Evolutionary conservation across 768 basidiomycete genomes (phyloP).

Genomic region (Phanerodontia chrysosporium): DNA sequence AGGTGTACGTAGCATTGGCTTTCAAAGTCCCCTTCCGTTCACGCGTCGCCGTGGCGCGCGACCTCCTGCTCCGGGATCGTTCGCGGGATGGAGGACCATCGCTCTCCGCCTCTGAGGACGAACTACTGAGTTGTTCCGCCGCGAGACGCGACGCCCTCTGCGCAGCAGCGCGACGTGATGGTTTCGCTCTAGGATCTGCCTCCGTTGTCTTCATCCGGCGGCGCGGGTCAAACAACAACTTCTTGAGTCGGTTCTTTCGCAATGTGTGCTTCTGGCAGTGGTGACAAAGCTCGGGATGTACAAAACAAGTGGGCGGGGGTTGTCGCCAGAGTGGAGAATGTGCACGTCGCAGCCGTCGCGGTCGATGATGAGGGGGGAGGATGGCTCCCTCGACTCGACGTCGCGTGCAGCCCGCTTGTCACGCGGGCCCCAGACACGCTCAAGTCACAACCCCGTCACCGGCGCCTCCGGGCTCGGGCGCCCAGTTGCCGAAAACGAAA

Average conservation of each 20-base stretch:
- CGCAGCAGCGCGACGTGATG: slow-evolving; percentile 20
- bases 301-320: background rate
- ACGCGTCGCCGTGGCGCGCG: slow-evolving; percentile 15
- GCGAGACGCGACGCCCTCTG: slow-evolving; percentile 17
- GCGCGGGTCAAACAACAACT: background rate
- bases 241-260: background rate
- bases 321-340: background rate
- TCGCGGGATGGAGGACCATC: slow-evolving; percentile 17
- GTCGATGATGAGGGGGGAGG: background rate
- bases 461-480: background rate
- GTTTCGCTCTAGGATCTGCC: background rate
- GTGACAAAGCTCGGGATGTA: background rate
- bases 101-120: slow-evolving; percentile 17
- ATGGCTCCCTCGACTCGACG: no score
- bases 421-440: background rate
- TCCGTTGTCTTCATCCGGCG: slow-evolving; percentile 1
- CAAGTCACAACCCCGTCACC: background rate
- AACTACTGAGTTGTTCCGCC: slow-evolving; percentile 22
- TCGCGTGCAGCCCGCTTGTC: background rate
- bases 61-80: slow-evolving; percentile 15
- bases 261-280: background rate
- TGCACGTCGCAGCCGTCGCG: background rate
- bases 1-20: background rate
- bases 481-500: background rate
- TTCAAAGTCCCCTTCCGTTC: background rate